Conservation (phyloP, 257 asterid species). For the Solanum gracilifrons region DNA sequence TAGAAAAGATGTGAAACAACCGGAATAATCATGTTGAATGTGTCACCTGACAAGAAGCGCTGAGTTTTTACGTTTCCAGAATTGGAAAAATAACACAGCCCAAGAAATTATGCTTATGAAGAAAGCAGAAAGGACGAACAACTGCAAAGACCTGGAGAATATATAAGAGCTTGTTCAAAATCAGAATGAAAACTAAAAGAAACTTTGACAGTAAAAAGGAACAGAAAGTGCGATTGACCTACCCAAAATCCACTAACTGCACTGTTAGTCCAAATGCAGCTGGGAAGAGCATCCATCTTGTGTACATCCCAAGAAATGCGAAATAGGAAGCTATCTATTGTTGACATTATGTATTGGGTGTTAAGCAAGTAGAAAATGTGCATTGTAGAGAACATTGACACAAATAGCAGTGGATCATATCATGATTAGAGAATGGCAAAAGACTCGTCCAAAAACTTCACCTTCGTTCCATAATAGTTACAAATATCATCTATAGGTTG, state of each 20-base stretch:
- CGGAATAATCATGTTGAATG: background rate
- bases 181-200: background rate
- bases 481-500: conserved; percentile 95
- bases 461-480: conserved; percentile 83
- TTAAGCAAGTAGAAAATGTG: background rate
- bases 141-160: conserved; percentile 52
- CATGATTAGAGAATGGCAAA: background rate
- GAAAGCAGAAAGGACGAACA: conserved; percentile 78
- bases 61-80: conserved; percentile 89
- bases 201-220: background rate
- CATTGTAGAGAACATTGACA: conserved; percentile 3
- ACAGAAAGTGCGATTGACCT: conserved; percentile 11
- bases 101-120: conserved; percentile 69
- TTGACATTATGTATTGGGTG: background rate
- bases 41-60: conserved; percentile 67
- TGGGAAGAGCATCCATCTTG: conserved; percentile 90
- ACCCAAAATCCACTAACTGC: conserved; percentile 86
- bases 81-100: conserved; percentile 86
- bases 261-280: conserved; percentile 68
- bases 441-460: conserved; percentile 2
- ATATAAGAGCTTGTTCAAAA: background rate
- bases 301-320: conserved; percentile 86
- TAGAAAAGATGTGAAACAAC: background rate
- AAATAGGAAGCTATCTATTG: conserved; percentile 84
- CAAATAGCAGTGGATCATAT: background rate